Conservation (phyloP, 345 rosid genomes). For the Adansonia digitata region DNA sequence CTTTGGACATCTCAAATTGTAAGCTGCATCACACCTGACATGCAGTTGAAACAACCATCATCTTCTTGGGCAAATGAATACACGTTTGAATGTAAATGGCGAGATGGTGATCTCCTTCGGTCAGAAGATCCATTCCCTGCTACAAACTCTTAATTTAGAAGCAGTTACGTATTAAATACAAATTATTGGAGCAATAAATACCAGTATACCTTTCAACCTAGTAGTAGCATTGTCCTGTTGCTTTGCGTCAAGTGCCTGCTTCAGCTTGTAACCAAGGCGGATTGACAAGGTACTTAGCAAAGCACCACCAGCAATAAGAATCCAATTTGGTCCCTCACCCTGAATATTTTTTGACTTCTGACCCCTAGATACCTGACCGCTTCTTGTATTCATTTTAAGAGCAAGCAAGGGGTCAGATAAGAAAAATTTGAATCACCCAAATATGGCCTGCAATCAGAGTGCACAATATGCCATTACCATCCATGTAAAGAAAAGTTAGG, state of each 20-base stretch:
- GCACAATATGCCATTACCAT: conserved; percentile 19
- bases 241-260: conserved; percentile 58
- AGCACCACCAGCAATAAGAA: conserved; percentile 89
- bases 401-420: conserved; percentile 13
- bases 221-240: conserved; percentile 39
- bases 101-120: conserved; percentile 38
- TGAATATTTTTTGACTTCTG: conserved; percentile 40
- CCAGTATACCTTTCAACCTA: conserved; percentile 35
- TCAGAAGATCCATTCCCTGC: conserved; percentile 44
- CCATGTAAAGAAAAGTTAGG: conserved; percentile 4
- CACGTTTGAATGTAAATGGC: conserved; percentile 39
- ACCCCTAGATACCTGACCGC: conserved; percentile 43
- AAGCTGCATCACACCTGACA: conserved; percentile 35
- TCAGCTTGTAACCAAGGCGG: conserved; percentile 85
- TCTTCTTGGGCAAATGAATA: conserved; percentile 48
- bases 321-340: conserved; percentile 75
- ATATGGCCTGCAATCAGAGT: conserved; percentile 40
- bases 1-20: too few species aligned
- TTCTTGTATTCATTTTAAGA: conserved; percentile 59
- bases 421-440: conserved; percentile 36
- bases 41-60: conserved; percentile 47
- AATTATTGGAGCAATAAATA: conserved; percentile 8
- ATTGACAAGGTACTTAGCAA: conserved; percentile 83
- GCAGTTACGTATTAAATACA: neutral
- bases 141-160: conserved; percentile 16